Percentiles rank a stretch among this genome's conserved stretches.
These are phyloP conservation scores for Protea cynaroides DNA, from an alignment of 164 flowering plant species.

Conservation along the genomic window DNA sequence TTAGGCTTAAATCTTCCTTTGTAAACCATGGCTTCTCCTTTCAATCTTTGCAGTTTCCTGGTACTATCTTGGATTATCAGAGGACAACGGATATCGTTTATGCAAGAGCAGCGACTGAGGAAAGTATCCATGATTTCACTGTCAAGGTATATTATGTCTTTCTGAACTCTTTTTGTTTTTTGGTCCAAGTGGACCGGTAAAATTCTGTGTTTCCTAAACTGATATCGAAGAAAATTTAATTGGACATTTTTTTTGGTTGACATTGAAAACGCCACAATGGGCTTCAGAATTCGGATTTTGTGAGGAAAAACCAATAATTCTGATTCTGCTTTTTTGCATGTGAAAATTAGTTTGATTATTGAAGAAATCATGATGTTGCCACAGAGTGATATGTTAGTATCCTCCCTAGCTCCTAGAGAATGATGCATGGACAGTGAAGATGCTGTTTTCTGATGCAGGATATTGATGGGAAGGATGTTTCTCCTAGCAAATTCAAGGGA, in stretches of 20 bases:
- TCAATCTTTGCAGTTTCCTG: slow-evolving; percentile 16
- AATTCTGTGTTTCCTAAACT: neutral
- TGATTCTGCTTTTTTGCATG: no score
- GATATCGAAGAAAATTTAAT: neutral
- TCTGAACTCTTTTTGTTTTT: neutral
- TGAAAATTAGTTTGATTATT: no score
- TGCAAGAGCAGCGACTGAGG: slow-evolving; percentile 76
- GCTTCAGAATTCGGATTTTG: no score
- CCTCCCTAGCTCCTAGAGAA: neutral
- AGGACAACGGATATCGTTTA: slow-evolving; percentile 28
- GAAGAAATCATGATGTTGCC: no score
- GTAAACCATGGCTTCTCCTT: slow-evolving; percentile 34
- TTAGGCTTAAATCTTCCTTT: slow-evolving; percentile 38
- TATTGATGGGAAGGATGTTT: slow-evolving; percentile 74
- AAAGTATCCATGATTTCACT: slow-evolving; percentile 66
- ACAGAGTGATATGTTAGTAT: no score
- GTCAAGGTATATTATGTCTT: slow-evolving; percentile 51
- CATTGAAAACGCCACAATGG: no score
- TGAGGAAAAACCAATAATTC: no score
- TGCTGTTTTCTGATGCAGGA: slow-evolving; percentile 45
- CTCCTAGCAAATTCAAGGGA: slow-evolving; percentile 81
- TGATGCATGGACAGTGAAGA: neutral
- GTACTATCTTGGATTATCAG: slow-evolving; percentile 23
- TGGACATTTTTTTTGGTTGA: neutral
- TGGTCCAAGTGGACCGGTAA: neutral